Evolutionary conservation across 176 grass and related monocot genomes (phyloP), one percentile per base, ranked within the genome.

Genomic region (Olyra latifolia): DNA sequence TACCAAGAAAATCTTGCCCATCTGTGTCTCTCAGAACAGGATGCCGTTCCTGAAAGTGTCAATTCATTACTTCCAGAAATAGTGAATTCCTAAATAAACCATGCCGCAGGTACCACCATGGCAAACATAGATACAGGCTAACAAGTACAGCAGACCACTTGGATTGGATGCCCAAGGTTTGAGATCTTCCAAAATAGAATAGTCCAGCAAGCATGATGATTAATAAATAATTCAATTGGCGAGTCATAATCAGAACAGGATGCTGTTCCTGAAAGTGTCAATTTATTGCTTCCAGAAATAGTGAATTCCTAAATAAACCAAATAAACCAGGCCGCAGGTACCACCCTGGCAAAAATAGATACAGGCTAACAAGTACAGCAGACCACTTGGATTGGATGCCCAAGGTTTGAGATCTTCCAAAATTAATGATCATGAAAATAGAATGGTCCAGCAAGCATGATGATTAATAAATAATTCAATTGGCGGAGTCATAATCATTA

Each of bases 241-340:
- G 53, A 41, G 46, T 82, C 56, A 82, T 25, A n/a, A 63, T 20
- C 14, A 62, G 54, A 32, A 73, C 30, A 74, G 14, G 46, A 75
- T 65, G 22, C 30, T 53, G 24, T 45, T 32, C 24, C 69, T 63
- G 8, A 79, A 42, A 30, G 60, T 32, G 4, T 49, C 17, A 23
- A 15, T 22, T 45, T 32, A n/a, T 25, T 69, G 13, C 28, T 53
- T 35, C 16, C 15, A 66, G 1, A 16, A 2, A 54, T 80, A 77
- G 10, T 43, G 22, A 63, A 67, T 49, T 56, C 35, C 24, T 77
- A 87, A n/a, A n/a, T n/a, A n/a, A n/a, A n/a, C n/a, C n/a, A 71
- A 74, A 32, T 50, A 2, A 49, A 53, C 44, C 4, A 43, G 50
- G 12, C 17, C 19, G 19, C 19, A 30, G 30, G 61, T 59, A 72